These are phyloP conservation scores for Populus ilicifolia DNA, from an alignment of 345 rosid genomes.

Conservation along the genomic window DNA sequence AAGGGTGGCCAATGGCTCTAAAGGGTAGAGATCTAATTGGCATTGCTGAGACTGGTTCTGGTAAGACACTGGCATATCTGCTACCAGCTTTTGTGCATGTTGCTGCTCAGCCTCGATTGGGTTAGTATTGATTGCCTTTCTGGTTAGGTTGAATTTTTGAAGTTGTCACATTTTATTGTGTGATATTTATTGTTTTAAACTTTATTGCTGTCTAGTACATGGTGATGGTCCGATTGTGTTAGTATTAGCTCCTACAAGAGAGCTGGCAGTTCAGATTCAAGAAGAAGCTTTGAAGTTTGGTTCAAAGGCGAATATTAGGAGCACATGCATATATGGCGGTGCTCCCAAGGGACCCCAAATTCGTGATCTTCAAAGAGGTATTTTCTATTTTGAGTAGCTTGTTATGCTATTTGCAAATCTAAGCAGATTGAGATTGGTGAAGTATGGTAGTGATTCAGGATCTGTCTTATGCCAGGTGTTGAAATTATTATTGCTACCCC, in stretches of 20 bases:
- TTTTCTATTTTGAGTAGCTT: neutral
- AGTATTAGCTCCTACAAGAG: conserved; percentile 91
- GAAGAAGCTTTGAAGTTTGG: conserved; percentile 83
- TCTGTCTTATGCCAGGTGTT: conserved; percentile 57
- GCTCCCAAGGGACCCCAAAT: conserved; percentile 98
- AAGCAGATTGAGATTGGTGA: neutral
- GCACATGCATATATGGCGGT: conserved; percentile 93
- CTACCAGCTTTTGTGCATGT: conserved; percentile 93
- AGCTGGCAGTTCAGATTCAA: conserved; percentile 93
- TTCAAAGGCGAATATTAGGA: conserved; percentile 54
- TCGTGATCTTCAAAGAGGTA: conserved; percentile 89
- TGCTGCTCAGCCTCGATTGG: conserved; percentile 81
- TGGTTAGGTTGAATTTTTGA: neutral
- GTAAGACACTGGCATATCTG: conserved; percentile 91
- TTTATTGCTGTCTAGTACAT: conserved; percentile 37
- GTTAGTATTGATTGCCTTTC: conserved; percentile 37
- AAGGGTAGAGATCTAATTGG: conserved; percentile 93
- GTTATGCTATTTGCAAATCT: neutral
- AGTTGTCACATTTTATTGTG: neutral
- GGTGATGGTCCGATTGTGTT: conserved; percentile 87
- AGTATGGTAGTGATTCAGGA: neutral
- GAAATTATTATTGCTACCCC: conserved; percentile 97
- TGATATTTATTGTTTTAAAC: conserved; percentile 2
- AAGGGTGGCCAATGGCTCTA: conserved; percentile 98
- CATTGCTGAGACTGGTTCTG: conserved; percentile 98